Evolutionary conservation across 805 yeast species (phyloP), one percentile per base, ranked within the genome.

Genomic region (Candida nanaspora): DNA sequence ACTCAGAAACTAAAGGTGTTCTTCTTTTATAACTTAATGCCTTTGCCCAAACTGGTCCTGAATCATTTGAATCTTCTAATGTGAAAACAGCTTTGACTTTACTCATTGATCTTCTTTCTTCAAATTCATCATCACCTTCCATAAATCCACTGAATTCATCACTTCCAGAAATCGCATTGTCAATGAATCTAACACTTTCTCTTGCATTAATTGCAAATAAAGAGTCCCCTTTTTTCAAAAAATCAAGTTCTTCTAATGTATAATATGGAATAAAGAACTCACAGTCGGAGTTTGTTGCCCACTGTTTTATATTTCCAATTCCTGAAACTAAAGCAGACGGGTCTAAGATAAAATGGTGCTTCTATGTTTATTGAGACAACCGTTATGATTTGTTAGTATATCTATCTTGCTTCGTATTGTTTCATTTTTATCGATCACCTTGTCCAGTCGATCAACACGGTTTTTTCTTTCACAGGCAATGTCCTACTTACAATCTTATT

Each of bases 301-400:
- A 82, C 49, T 76, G 62, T 53, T 76, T 77, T 51, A 82, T 68
- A 50, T 77, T 78, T 0, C 85, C 86, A 35, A 82, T 65, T 2
- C 87, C 91, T 41, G 80, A 74, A 16, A 78, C 77, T 45, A 82
- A 68, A 2, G 85, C 80, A 6, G 85, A 73, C 18, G 81, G 83
- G 53, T 82, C 89, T 33, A 82, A 51, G 16, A 82, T 76, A 43
- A 81, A 66, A 52, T 69, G 53, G 21, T 23, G 25, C 25, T 34
- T 22, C 36, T 33, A 7, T 4, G n/a, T n/a, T n/a, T n/a, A n/a
- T n/a, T n/a, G n/a, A n/a, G n/a, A n/a, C n/a, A n/a, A n/a, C n/a
- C n/a, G n/a, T n/a, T n/a, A n/a, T n/a, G n/a, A n/a, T n/a, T n/a
- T n/a, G n/a, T n/a, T n/a, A n/a, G n/a, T n/a, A n/a, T n/a, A n/a